These are phyloP conservation scores for Globisporangium solare DNA, from an alignment of 352 stramenopile genomes.

Conservation along the genomic window DNA sequence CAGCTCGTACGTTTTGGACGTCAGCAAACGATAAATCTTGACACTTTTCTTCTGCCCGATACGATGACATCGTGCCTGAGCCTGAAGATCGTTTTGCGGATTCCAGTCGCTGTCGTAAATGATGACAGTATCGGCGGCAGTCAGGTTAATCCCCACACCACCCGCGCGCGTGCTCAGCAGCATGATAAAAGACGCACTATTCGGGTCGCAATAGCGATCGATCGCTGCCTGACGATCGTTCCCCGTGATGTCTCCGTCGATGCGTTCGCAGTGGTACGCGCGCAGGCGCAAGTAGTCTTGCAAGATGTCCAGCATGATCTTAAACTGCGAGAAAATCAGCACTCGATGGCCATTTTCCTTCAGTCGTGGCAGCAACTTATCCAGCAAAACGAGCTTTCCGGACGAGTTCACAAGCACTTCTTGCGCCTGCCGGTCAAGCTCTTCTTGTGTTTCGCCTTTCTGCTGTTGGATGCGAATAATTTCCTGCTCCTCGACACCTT, in stretches of 20 bases:
- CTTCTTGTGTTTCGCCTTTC: constrained; percentile 36
- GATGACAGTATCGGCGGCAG: constrained; percentile 84
- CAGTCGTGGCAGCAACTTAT: constrained; percentile 97
- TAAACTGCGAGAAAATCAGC: constrained; percentile 99
- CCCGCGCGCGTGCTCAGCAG: constrained; percentile 97
- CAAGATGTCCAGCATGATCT: constrained; percentile 99
- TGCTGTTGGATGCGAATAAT: constrained; percentile 56
- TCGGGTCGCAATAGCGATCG: constrained; percentile 81
- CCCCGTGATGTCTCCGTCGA: constrained; percentile 98
- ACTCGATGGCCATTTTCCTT: constrained; percentile 95
- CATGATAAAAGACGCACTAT: constrained; percentile 92
- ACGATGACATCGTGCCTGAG: constrained; percentile 88
- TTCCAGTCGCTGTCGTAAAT: constrained; percentile 99
- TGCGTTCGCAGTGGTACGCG: constrained; percentile 94
- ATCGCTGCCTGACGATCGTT: constrained; percentile 94
- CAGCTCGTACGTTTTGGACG: constrained; percentile 90
- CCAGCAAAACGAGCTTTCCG: constrained; percentile 98
- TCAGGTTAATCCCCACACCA: constrained; percentile 98
- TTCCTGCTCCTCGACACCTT: constrained; percentile 83
- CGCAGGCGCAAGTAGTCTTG: constrained; percentile 96
- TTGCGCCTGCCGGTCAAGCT: constrained; percentile 53
- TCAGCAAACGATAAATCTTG: constrained; percentile 91
- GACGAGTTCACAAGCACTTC: constrained; percentile 93
- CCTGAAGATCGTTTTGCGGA: constrained; percentile 93
- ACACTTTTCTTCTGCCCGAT: constrained; percentile 93